A percentile compares a stretch with the other conserved stretches of the same genome.
These are phyloP conservation scores for Fraxinus cuspidata DNA, from an alignment of 257 asterid genomes.

Conservation along the genomic window DNA sequence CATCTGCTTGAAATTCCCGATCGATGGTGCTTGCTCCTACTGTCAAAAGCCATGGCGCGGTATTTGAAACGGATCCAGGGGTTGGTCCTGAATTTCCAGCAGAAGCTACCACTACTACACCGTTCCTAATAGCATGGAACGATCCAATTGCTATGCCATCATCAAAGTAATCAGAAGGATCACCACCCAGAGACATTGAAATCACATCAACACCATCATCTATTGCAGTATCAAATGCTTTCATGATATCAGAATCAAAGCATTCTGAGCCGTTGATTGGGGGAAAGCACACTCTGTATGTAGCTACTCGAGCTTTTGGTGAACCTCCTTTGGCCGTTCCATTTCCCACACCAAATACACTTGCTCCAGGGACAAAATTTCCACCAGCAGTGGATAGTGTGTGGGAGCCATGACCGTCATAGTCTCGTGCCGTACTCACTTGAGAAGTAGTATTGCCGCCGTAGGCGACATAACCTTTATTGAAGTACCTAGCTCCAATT, in stretches of 20 bases:
- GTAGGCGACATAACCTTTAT: slow-evolving; percentile 44
- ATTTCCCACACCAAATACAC: slow-evolving; percentile 42
- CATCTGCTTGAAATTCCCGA: slow-evolving; percentile 33
- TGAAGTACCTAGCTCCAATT: slow-evolving; percentile 74
- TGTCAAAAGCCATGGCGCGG: slow-evolving; percentile 74
- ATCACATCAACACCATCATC: slow-evolving; percentile 74
- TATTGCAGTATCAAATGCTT: slow-evolving; percentile 62
- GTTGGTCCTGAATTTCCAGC: slow-evolving; percentile 60
- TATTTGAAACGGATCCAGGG: slow-evolving; percentile 43
- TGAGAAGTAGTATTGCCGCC: slow-evolving; percentile 11
- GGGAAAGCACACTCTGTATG: slow-evolving; percentile 68
- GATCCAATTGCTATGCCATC: slow-evolving; percentile 60
- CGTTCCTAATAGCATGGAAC: slow-evolving; percentile 58
- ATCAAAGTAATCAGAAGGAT: not conserved
- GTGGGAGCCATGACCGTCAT: slow-evolving; percentile 70
- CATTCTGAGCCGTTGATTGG: slow-evolving; percentile 29
- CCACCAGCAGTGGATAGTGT: slow-evolving; percentile 88
- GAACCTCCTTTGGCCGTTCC: slow-evolving; percentile 90
- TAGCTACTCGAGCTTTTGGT: slow-evolving; percentile 67
- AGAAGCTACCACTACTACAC: slow-evolving; percentile 50
- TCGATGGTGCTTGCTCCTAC: slow-evolving; percentile 76
- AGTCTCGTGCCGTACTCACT: slow-evolving; percentile 38
- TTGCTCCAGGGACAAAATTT: slow-evolving; percentile 61
- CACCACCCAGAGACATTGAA: slow-evolving; percentile 64
- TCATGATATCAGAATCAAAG: slow-evolving; percentile 53